Base-by-base conservation (phyloP, 768 basidiomycete genomes). In the Cubamyces lactineus region DNA sequence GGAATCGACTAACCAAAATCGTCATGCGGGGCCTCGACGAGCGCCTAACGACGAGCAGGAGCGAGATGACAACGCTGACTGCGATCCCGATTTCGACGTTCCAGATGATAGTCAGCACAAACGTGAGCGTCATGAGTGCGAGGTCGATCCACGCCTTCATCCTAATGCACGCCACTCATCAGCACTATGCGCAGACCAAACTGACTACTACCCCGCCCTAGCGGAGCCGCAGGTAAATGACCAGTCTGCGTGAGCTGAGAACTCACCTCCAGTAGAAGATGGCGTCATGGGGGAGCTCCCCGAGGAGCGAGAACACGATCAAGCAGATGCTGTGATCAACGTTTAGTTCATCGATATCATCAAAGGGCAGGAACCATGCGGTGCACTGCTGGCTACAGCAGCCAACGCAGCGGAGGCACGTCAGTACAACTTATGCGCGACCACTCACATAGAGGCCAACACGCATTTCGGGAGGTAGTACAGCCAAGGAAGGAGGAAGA, bases 61-160 rank as follows among this genome's bases (percentile, higher is more conserved):
- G 81, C 34, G 94, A 94, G 59, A 95, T 85, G 43, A 94, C 86
- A 64, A 98, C 78, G 65, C 92, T 92, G 66, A 92, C 87, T n/a
- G 91, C 85, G 45, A 98, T 87, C 15, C 96, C 96, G 57, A 93
- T 87, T 79, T 98, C 95, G 58, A 98, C 87, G 66, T 89, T 87
- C 86, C 93, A 95, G 23, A 97, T 74, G 57, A 97, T 86, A 2
- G 94, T 94, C 56, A 92, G 84, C 64, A 88, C 68, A 75, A 98
- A 97, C 0, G 97, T 98, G 53, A 95, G 81, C 21, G 79, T 76
- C 90, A 98, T 94, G 69, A 98, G 84, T 5, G 84, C 77, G 50
- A 96, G 79, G 72, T 98, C 96, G 40, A 86, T 85, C 92, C 93
- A 96, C n/a, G 96, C 92, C n/a, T 84, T 71, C 84, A 97, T 94